phyloP scores from a whole-genome alignment of 305 asterid species.

The Solanum hybrid region DNA sequence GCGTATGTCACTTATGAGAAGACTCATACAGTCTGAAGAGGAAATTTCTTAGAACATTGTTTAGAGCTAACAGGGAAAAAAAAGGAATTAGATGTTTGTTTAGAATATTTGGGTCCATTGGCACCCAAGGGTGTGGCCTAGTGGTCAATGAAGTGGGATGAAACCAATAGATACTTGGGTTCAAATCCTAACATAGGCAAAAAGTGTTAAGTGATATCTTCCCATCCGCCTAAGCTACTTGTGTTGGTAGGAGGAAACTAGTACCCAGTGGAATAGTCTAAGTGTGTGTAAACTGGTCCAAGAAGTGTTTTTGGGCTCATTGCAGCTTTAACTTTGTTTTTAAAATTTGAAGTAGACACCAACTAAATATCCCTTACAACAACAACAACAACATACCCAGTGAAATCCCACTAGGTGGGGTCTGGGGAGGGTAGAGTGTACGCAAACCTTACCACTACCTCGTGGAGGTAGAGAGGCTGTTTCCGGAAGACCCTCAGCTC shows the following conservation, averaged over 20 bases:
- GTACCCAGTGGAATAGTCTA: neutral
- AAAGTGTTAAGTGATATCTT: neutral
- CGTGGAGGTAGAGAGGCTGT: too few relatives aligned
- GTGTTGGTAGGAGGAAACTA: neutral
- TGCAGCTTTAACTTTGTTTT: neutral
- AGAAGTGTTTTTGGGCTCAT: neutral
- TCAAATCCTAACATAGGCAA: neutral
- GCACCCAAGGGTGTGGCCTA: neutral
- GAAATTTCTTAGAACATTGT: neutral
- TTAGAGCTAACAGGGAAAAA: neutral
- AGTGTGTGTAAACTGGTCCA: neutral
- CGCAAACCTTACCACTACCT: too few relatives aligned
- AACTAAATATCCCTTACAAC: neutral
- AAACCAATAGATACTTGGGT: neutral
- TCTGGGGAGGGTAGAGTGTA: too few relatives aligned
- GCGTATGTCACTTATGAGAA: neutral
- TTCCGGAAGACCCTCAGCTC: too few relatives aligned
- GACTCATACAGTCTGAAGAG: neutral
- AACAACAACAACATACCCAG: too few relatives aligned
- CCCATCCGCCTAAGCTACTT: neutral
- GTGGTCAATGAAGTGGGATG: neutral
- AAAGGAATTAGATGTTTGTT: neutral
- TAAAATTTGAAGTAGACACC: neutral
- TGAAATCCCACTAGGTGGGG: too few relatives aligned
- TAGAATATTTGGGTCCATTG: neutral